Evolutionary conservation across 352 stramenopile genomes (phyloP), one percentile per base, ranked within the genome.

Genomic region (Saprolegnia parasitica): DNA sequence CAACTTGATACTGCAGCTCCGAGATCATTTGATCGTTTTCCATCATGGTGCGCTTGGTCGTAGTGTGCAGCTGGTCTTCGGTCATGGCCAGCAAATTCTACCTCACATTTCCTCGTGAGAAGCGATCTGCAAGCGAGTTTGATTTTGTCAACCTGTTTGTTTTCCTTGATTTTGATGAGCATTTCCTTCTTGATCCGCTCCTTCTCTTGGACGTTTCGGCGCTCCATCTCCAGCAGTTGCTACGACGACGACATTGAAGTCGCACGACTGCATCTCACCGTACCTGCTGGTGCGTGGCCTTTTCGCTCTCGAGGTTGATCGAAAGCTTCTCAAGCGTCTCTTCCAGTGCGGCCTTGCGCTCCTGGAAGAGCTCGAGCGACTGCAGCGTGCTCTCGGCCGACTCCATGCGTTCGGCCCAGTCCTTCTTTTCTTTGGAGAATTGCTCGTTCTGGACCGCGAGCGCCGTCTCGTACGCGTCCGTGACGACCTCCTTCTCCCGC

Each of bases 21-120:
- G 88, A 78, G 20, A 87, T 84, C 42, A 87, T 81, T 54, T 91
- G 83, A 47, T 86, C 86, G 61, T 91, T 92, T 60, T 95, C 86
- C 62, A 91, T 76, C 75, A 92, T 86, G 26, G 80, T 93, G 47
- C 86, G 81, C 72, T 91, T 87, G 5, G 83, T 92, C 0, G 82
- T 81, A 6, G 81, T 86, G 24, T 79, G 77, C 4, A 90, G 72
- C 71, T 94, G 84, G 29, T 85, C 81, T 16, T 90, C 83, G 0
- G 83, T 89, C 21, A 78, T 75, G 21, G 75, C 49, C 56, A 90
- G 63, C 6, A 92, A 65, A 40, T 79, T 82, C 18, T 86, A 71
- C n/a, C n/a, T n/a, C n/a, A n/a, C n/a, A n/a, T n/a, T n/a, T n/a
- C n/a, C n/a, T n/a, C n/a, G n/a, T n/a, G n/a, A n/a, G n/a, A n/a